Evolutionary conservation across 768 basidiomycete species (phyloP).

Genomic region (Dioszegia crocea): DNA sequence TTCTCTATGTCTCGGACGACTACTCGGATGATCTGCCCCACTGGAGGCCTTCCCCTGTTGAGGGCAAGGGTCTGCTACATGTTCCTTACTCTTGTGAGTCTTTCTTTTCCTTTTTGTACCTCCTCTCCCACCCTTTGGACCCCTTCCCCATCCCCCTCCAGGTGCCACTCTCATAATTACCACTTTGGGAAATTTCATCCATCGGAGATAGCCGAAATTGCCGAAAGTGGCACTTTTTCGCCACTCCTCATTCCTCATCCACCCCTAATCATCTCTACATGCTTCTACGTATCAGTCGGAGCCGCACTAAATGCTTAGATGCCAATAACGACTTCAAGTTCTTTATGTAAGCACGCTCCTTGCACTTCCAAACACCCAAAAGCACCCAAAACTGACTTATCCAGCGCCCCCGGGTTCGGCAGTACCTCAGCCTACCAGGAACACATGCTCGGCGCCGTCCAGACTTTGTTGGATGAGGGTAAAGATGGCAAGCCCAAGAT

Average conservation of each 20-base stretch:
- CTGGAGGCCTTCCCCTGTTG: conserved; percentile 12
- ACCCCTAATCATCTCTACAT: not conserved
- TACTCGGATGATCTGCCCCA: conserved; percentile 19
- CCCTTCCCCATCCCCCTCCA: not conserved
- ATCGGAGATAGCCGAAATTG: not conserved
- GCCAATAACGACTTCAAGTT: conserved; percentile 18
- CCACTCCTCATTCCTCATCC: conserved; percentile 23
- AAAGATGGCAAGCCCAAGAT: conserved; percentile 8
- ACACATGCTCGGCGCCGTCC: conserved; percentile 5
- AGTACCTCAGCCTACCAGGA: conserved; percentile 9
- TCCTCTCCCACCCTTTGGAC: not conserved
- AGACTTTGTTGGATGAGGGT: conserved; percentile 5
- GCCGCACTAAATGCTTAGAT: not conserved
- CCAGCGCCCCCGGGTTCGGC: conserved; percentile 2
- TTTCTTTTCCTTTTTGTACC: not conserved
- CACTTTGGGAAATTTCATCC: not conserved
- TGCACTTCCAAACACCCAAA: not conserved
- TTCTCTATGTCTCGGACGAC: conserved; percentile 12
- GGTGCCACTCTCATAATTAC: too few relatives aligned
- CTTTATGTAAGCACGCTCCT: conserved; percentile 7
- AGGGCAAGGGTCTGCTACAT: conserved; percentile 10
- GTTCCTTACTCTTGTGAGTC: conserved; percentile 12
- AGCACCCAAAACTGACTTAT: not conserved
- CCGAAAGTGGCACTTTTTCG: not conserved
- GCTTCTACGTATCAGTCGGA: too few relatives aligned